Evolutionary conservation across 306 rosid genomes (phyloP).

Genomic region (Fragaria iinumae): DNA sequence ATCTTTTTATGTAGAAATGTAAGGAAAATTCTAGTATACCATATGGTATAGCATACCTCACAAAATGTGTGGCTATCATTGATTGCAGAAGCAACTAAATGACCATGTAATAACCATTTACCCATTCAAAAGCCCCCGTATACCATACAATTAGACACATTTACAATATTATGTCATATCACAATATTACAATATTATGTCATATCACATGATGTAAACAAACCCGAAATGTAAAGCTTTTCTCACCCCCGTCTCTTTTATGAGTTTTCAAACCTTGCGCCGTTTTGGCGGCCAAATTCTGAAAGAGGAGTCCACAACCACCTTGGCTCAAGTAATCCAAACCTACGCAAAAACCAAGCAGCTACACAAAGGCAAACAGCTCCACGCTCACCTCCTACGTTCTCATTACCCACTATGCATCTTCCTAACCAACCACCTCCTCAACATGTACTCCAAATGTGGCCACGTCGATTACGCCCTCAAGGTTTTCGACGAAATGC

Average conservation of each 20-base stretch:
- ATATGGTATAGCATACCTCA: too few relatives aligned
- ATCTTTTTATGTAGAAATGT: too few relatives aligned
- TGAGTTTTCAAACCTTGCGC: conserved; percentile 16
- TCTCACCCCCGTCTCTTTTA: neutral
- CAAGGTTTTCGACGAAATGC: conserved; percentile 49
- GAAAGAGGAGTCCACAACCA: conserved; percentile 19
- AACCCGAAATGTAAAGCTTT: too few relatives aligned
- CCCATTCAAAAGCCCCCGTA: too few relatives aligned
- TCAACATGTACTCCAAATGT: conserved; percentile 48
- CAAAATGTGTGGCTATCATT: too few relatives aligned
- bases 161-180: too few relatives aligned
- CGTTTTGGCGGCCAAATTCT: conserved; percentile 24
- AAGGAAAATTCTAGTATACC: too few relatives aligned
- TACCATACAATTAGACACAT: too few relatives aligned
- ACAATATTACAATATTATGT: too few relatives aligned
- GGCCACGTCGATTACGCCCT: conserved; percentile 40
- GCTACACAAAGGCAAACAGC: conserved; percentile 48
- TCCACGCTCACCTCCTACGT: conserved; percentile 56
- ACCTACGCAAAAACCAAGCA: conserved; percentile 42
- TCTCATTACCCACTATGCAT: conserved; percentile 31
- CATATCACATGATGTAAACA: too few relatives aligned
- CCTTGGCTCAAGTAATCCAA: conserved; percentile 41
- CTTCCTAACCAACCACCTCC: conserved; percentile 46
- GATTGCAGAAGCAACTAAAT: too few relatives aligned
- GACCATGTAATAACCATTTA: too few relatives aligned